phyloP scores from a whole-genome alignment of 2,329 filamentous ascomycete genomes.

The Dactylellina parvicollis region DNA sequence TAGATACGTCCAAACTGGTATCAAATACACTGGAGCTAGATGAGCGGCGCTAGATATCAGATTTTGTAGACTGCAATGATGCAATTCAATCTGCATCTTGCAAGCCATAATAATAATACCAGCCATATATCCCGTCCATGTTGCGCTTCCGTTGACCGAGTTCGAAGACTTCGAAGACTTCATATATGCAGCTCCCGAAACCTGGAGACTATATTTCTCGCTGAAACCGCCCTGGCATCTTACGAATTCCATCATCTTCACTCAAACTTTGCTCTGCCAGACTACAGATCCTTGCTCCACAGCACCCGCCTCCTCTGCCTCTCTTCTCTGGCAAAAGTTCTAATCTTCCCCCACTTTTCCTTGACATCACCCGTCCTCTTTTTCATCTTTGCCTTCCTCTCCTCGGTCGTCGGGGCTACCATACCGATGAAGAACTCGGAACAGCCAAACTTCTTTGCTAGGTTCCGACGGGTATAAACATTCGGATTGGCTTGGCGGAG shows the following conservation, averaged over 20 bases:
- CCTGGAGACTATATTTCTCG: too few species aligned
- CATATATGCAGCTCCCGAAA: too few species aligned
- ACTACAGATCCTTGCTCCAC: conserved; percentile 64
- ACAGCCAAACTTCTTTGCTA: conserved; percentile 73
- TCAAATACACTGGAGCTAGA: too few species aligned
- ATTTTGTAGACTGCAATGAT: too few species aligned
- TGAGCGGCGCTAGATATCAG: too few species aligned
- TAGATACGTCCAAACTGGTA: too few species aligned
- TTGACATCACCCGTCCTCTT: conserved; percentile 67
- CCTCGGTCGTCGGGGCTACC: conserved; percentile 67
- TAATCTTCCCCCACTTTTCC: conserved; percentile 70
- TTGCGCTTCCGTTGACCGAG: too few species aligned
- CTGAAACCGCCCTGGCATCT: too few species aligned
- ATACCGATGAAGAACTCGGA: conserved; percentile 71
- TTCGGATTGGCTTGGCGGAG: conserved; percentile 68
- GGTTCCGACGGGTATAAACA: conserved; percentile 69
- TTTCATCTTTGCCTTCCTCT: conserved; percentile 65
- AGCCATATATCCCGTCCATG: too few species aligned
- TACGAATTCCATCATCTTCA: too few species aligned
- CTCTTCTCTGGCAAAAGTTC: conserved; percentile 71
- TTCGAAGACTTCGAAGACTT: too few species aligned
- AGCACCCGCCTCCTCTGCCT: conserved; percentile 69
- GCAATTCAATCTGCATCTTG: too few species aligned
- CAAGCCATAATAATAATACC: not conserved
- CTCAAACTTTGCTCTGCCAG: not conserved